Percentiles rank a stretch among this genome's conserved stretches.
Evolutionary conservation across 805 yeast species (phyloP).

Genomic region (Hagleromyces aurorensis): DNA sequence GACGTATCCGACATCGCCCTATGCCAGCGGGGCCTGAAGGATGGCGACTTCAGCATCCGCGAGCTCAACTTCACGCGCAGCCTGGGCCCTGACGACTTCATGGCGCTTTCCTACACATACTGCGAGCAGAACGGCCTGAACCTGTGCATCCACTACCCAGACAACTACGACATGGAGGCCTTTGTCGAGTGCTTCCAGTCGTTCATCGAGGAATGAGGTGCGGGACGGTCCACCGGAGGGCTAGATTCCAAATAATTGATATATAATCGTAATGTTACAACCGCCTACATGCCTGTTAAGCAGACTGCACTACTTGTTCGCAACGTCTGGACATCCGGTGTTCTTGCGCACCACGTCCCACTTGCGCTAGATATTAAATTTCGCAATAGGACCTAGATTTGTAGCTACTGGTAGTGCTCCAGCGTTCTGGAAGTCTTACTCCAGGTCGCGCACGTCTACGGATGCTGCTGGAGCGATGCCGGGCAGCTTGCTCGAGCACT

Average conservation of each 20-base stretch:
- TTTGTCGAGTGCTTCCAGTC: constrained; percentile 26
- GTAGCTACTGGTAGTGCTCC: no score
- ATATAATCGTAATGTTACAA: no score
- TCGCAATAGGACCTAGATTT: not conserved
- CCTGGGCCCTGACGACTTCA: constrained; percentile 15
- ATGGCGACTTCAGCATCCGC: constrained; percentile 9
- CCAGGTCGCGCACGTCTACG: no score
- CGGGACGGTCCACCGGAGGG: no score
- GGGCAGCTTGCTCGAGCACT: constrained; percentile 32
- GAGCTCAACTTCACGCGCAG: constrained; percentile 22
- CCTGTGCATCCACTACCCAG: constrained; percentile 25
- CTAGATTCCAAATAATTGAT: constrained; percentile 1
- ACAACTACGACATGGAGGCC: constrained; percentile 20
- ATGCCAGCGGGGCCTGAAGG: constrained; percentile 1
- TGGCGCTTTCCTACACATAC: constrained; percentile 23
- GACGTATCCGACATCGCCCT: constrained; percentile 19
- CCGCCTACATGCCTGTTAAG: no score
- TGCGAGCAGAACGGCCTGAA: constrained; percentile 20
- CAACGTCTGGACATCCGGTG: no score
- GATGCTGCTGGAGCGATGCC: no score
- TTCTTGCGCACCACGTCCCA: no score
- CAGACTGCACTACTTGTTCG: no score
- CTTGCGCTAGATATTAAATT: no score
- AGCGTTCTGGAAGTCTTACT: no score
- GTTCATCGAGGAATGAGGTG: constrained; percentile 18